Evolutionary conservation across 2,329 filamentous ascomycete species (phyloP), one percentile per base, ranked within the genome.

Genomic region (Bisporella sp.): DNA sequence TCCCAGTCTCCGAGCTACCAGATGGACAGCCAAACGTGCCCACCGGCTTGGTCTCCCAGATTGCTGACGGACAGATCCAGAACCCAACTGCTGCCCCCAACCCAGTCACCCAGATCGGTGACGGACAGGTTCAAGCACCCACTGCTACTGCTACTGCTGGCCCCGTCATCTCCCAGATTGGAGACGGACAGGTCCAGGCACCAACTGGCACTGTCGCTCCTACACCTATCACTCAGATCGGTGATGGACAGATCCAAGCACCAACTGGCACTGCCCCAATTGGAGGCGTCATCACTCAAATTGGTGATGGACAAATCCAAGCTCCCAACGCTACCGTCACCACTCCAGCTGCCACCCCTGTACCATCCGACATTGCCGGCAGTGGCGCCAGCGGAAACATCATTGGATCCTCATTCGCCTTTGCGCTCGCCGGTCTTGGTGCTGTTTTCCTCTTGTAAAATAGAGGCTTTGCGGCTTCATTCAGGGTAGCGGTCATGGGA

Each of bases 181-280:
- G 52, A 47, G 64, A 60, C n/a, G 68, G 70, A 28, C 72, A 82
- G 58, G 66, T 78, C 46, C 75, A 82, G 51, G 71, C 66, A 13
- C 71, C 71, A 54, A 73, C 70, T 2, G 73, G 71, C 0, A 71
- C 72, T 13, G 31, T 13, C 31, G 45, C 43, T 43, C 40, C 8
- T 13, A 45, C 28, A 31, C 54, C 60, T 49, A 37, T 12, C 8
- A 31, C 49, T 30, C 40, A 35, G 33, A 55, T 31, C 45, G 6
- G 13, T 12, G 48, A n/a, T 50, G 66, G 65, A 44, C 66, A 68
- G 49, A 46, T 63, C 41, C 55, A 65, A 48, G 57, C 56, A 11
- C 47, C 46, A 21, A 46, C 32, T 8, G 5, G 11, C 31, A 33
- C 30, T 33, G 45, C 45, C 5, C 12, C 31, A 37, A 46, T 46